Base-by-base conservation (phyloP, 1,284 basidiomycete genomes). In the Spongispora temasekensis region DNA sequence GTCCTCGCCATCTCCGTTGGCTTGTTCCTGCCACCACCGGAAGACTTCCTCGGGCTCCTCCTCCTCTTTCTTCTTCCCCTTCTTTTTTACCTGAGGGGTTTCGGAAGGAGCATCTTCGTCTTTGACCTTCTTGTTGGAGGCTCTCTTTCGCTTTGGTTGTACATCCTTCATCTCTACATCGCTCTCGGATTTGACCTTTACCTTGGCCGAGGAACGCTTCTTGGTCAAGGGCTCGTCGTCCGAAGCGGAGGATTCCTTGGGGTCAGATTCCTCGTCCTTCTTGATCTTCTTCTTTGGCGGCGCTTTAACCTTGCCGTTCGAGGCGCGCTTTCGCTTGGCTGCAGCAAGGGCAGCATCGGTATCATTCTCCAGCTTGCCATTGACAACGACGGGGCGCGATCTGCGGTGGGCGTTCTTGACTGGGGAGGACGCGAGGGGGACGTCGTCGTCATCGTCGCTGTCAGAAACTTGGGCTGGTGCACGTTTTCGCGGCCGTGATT, bases 21-120 rank as follows among this genome's bases (percentile, higher is more conserved):
- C 79, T 67, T 89, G 82, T 50, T 79, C 78, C 73, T 91, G 88
- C 94, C 94, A 96, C 94, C 94, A 96, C 66, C 86, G 85, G 75
- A 86, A 93, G 48, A 85, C 79, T 58, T 89, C 88, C 67, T 90
- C 90, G 61, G 87, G 77, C 54, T 85, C 86, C 61, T 88, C 81
- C 68, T 82, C 84, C 69, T 87, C 85, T 31, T 68, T 67, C 70
- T 83, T 80, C 71, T 86, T 82, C 63, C 84, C 82, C 66, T 74
- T 80, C 69, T 75, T 80, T 62, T 76, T 77, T 44, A 68, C 55
- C 63, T 73, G 72, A 32, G 72, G 74, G 4, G 62, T 67, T 61
- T 67, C 68, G 55, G 69, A 60, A 53, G 65, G 61, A 42, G 65
- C 53, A 2, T 60, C 68, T 55, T 72, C 75, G 44, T 75, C 70